Percentiles rank a stretch among this genome's conserved stretches.
Conservation (phyloP, 768 basidiomycete genomes). For the Kwoniella botswanensis region DNA sequence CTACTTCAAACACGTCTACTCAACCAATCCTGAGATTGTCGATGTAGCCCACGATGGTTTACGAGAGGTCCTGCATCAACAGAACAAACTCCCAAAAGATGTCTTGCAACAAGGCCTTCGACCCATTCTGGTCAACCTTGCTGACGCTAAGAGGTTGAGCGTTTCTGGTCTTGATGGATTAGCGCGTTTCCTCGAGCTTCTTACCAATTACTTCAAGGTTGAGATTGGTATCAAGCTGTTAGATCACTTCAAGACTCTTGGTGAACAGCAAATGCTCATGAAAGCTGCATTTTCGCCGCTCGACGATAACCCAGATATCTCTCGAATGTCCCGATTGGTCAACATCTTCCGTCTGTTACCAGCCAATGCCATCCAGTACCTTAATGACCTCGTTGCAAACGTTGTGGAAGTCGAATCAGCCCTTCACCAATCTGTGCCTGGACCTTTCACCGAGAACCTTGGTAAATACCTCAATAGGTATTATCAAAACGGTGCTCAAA, state of each 20-base stretch:
- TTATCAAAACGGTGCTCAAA: conserved; percentile 79
- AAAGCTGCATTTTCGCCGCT: conserved; percentile 76
- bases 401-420: conserved; percentile 90
- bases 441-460: conserved; percentile 90
- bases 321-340: conserved; percentile 89
- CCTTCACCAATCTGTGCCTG: conserved; percentile 85
- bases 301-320: conserved; percentile 86
- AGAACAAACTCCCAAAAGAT: conserved; percentile 90
- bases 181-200: conserved; percentile 85
- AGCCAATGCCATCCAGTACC: conserved; percentile 81
- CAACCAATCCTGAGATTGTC: conserved; percentile 85
- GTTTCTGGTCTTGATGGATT: conserved; percentile 87
- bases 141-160: conserved; percentile 91
- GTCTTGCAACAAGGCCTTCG: conserved; percentile 91
- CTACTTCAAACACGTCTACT: conserved; percentile 98
- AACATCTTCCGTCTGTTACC: conserved; percentile 98
- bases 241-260: conserved; percentile 91
- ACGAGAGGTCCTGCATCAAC: conserved; percentile 82
- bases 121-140: conserved; percentile 96
- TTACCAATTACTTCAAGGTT: conserved; percentile 99
- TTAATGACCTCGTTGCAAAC: conserved; percentile 81
- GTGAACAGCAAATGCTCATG: conserved; percentile 82
- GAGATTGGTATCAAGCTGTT: conserved; percentile 97
- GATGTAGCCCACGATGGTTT: conserved; percentile 94
- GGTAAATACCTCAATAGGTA: conserved; percentile 91